phyloP scores from a whole-genome alignment of 495 filamentous ascomycete species.

The Penicillium flavigenum region DNA sequence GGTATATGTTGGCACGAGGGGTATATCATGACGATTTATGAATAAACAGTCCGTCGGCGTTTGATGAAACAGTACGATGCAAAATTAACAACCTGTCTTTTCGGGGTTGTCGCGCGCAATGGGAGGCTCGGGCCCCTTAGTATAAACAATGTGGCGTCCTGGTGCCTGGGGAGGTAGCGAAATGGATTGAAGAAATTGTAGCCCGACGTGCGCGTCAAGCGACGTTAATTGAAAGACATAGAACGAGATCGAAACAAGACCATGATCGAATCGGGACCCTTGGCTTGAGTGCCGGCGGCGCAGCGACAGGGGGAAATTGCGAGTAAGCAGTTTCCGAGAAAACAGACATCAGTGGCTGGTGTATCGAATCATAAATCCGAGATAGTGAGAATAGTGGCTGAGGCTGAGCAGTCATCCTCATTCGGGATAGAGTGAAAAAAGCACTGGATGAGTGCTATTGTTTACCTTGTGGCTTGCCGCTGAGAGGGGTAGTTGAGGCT shows the following conservation, averaged over 20 bases:
- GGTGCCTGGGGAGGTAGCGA: slow-evolving; percentile 1
- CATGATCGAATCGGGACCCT: no score
- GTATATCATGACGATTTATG: not conserved
- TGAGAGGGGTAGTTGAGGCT: slow-evolving; percentile 15
- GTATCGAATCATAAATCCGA: slow-evolving; percentile 18
- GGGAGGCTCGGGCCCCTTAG: not conserved
- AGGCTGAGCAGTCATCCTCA: slow-evolving; percentile 18
- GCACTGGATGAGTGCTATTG: slow-evolving; percentile 7
- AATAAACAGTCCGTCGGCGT: not conserved
- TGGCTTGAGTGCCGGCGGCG: slow-evolving; percentile 1
- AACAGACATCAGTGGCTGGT: slow-evolving; percentile 23
- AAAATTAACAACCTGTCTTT: not conserved
- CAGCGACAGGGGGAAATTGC: not conserved
- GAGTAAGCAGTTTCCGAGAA: slow-evolving; percentile 1
- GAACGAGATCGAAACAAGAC: not conserved
- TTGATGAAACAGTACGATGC: not conserved
- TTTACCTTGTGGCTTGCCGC: slow-evolving; percentile 24
- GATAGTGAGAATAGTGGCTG: slow-evolving; percentile 23
- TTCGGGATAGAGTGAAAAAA: not conserved
- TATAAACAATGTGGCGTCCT: not conserved
- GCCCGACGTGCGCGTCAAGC: not conserved
- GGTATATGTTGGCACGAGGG: not conserved
- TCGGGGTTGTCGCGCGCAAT: not conserved
- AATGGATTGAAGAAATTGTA: not conserved
- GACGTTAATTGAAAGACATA: not conserved